Evolutionary conservation across 208 protist species (phyloP).

Genomic region (Naegleria fowleri): DNA sequence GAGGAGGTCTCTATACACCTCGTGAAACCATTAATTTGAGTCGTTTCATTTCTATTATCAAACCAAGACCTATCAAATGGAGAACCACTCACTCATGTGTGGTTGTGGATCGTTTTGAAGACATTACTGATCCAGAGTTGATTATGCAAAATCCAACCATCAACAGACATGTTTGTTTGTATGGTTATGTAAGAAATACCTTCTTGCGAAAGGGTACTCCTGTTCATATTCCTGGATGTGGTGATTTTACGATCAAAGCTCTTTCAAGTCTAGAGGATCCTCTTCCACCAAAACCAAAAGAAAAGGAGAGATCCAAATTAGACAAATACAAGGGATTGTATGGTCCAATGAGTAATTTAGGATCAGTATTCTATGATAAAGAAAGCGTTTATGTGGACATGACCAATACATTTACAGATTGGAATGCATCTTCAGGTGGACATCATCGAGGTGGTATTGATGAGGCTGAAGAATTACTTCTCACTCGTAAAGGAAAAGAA

Average conservation of each 20-base stretch:
- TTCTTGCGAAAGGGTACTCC: slow-evolving; percentile 80
- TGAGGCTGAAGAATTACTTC: background rate
- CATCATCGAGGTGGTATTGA: background rate
- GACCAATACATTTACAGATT: slow-evolving; percentile 56
- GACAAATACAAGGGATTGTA: slow-evolving; percentile 91
- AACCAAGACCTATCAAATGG: slow-evolving; percentile 93
- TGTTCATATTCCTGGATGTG: slow-evolving; percentile 93
- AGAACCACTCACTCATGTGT: slow-evolving; percentile 93
- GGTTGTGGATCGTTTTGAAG: slow-evolving; percentile 91
- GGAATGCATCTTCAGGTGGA: background rate
- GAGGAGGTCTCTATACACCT: slow-evolving; percentile 61
- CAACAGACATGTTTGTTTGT: slow-evolving; percentile 82
- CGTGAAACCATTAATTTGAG: slow-evolving; percentile 88
- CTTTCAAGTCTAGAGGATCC: slow-evolving; percentile 87
- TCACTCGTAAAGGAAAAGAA: background rate
- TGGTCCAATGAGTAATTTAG: slow-evolving; percentile 95
- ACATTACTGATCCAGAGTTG: slow-evolving; percentile 88
- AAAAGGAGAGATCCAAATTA: slow-evolving; percentile 78
- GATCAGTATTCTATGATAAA: slow-evolving; percentile 94
- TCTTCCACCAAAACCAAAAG: slow-evolving; percentile 51
- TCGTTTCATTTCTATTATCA: slow-evolving; percentile 90
- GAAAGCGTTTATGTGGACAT: slow-evolving; percentile 94
- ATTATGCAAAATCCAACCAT: slow-evolving; percentile 61
- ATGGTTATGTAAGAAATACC: slow-evolving; percentile 95
- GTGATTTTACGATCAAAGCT: slow-evolving; percentile 85